Percentiles rank a stretch among this genome's conserved stretches.
Conservation (phyloP, 2,329 filamentous ascomycete genomes). For the Didymella glomerata region DNA sequence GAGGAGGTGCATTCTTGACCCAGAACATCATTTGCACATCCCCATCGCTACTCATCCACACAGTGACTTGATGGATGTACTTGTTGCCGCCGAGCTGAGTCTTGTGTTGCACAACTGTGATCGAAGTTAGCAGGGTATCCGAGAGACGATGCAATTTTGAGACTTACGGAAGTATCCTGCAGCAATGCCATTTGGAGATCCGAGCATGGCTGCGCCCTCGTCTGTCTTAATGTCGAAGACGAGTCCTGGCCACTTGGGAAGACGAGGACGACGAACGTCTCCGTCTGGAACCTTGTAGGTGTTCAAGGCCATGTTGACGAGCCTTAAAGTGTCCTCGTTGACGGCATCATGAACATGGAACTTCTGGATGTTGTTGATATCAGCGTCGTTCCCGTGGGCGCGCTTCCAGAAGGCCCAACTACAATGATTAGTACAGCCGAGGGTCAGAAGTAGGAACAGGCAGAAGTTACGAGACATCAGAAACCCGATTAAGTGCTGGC, state of each 20-base stretch:
- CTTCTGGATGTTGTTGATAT: conserved; percentile 9
- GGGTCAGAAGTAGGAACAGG: not conserved
- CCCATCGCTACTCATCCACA: conserved; percentile 7
- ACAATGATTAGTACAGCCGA: not conserved
- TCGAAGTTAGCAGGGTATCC: conserved; percentile 15
- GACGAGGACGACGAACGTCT: not conserved
- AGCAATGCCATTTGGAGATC: conserved; percentile 18
- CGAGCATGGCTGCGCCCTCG: conserved; percentile 23
- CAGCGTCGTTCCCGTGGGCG: not conserved
- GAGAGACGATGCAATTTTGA: not conserved
- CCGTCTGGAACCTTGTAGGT: conserved; percentile 3
- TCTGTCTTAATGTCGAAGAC: conserved; percentile 1
- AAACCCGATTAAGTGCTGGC: conserved; percentile 11
- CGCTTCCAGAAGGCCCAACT: conserved; percentile 18
- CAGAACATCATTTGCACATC: conserved; percentile 21
- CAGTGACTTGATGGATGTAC: conserved; percentile 21
- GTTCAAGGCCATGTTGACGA: conserved; percentile 6
- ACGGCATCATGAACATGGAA: conserved; percentile 9
- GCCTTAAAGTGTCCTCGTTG: conserved; percentile 2
- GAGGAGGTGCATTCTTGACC: conserved; percentile 14
- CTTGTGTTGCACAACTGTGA: conserved; percentile 23
- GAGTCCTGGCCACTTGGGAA: conserved; percentile 14
- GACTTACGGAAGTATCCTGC: conserved; percentile 17
- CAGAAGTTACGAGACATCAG: conserved; percentile 8
- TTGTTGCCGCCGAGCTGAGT: conserved; percentile 19